Percentiles rank a stretch among this genome's conserved stretches.
Conservation (phyloP, 2,329 filamentous ascomycete genomes). For the Colletotrichum tropicicola region DNA sequence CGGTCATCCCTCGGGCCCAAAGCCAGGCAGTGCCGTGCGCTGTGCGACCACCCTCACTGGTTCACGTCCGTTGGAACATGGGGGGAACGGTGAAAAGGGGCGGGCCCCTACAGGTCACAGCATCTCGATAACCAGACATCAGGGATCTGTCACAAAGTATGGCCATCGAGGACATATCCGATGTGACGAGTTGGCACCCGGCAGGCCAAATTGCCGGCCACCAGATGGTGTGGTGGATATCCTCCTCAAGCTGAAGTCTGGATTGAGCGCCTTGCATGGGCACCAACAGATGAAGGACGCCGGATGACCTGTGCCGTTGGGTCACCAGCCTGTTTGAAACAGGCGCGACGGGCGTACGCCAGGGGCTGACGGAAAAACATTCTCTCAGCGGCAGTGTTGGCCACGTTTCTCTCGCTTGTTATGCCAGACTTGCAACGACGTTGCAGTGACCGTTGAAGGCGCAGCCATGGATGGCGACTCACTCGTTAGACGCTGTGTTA, state of each 20-base stretch:
- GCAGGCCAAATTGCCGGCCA: neutral
- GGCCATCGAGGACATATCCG: constrained; percentile 2
- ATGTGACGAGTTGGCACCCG: neutral
- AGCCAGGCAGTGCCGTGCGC: neutral
- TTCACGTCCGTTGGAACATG: neutral
- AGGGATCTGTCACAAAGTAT: constrained; percentile 13
- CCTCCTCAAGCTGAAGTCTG: neutral
- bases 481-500: neutral
- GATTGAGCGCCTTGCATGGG: neutral
- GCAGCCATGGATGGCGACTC: neutral
- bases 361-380: neutral
- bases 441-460: neutral
- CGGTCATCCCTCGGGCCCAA: neutral
- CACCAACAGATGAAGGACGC: neutral
- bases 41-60: neutral
- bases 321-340: neutral
- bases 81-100: neutral
- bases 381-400: no score
- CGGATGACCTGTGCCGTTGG: neutral
- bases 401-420: no score
- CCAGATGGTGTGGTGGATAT: neutral
- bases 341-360: neutral
- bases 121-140: constrained; percentile 21
- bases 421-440: no score
- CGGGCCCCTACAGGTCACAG: neutral